Conservation (phyloP, 1,284 basidiomycete genomes). For the Trichosporon ovoides region DNA sequence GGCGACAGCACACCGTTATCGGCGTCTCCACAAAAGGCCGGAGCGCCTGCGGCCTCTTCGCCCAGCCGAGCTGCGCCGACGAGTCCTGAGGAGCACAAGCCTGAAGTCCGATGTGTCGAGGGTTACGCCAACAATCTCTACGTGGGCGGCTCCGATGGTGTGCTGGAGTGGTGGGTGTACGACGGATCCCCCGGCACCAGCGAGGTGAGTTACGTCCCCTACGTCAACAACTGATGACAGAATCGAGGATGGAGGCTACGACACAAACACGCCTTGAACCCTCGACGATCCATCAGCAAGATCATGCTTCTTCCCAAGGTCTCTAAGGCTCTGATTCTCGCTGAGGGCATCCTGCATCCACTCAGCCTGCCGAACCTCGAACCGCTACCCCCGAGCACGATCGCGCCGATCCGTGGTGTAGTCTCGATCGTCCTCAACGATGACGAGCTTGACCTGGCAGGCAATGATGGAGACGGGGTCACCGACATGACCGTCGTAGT, state of each 20-base stretch:
- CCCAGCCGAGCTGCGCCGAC: not conserved
- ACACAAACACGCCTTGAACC: constrained; percentile 44
- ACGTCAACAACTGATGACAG: constrained; percentile 17
- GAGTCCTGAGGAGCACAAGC: constrained; percentile 1
- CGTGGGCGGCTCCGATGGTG: constrained; percentile 47
- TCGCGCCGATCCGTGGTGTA: constrained; percentile 73
- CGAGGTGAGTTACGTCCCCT: constrained; percentile 21
- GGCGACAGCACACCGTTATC: not conserved
- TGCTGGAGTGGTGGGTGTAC: constrained; percentile 48
- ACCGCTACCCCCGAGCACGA: constrained; percentile 56
- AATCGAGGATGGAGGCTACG: constrained; percentile 40
- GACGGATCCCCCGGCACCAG: constrained; percentile 28
- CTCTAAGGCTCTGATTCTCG: constrained; percentile 33
- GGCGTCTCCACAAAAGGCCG: constrained; percentile 12
- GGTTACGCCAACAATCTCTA: constrained; percentile 48
- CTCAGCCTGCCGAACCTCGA: constrained; percentile 74
- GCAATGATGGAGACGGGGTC: constrained; percentile 49
- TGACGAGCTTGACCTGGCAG: constrained; percentile 57
- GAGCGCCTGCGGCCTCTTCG: not conserved
- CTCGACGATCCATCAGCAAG: constrained; percentile 58
- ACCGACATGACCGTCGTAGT: constrained; percentile 71
- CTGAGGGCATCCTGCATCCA: constrained; percentile 70
- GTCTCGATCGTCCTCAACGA: constrained; percentile 74
- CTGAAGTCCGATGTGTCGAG: constrained; percentile 41
- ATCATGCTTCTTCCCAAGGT: constrained; percentile 72